Evolutionary conservation across 2,329 filamentous ascomycete genomes (phyloP).

Genomic region (Cercospora berteroae): DNA sequence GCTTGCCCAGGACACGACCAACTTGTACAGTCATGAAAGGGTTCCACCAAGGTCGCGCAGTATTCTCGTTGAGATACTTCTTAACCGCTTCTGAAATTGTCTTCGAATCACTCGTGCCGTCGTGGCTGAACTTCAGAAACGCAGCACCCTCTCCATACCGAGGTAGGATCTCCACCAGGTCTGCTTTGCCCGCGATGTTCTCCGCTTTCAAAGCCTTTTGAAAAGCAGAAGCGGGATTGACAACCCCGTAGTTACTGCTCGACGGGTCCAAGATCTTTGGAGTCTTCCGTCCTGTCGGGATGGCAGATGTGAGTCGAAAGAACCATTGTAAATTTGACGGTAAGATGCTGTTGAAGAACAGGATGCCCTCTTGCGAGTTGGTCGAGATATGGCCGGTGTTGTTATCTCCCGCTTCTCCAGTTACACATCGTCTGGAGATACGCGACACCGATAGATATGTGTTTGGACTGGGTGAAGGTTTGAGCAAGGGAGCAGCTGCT

Average conservation of each 20-base stretch:
- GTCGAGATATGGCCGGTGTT: constrained; percentile 80
- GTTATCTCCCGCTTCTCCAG: constrained; percentile 42
- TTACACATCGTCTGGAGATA: constrained; percentile 17
- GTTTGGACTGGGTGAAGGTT: not conserved
- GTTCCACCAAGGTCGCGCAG: constrained; percentile 86
- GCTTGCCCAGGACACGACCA: constrained; percentile 74
- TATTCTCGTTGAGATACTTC: constrained; percentile 64
- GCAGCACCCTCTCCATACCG: constrained; percentile 88
- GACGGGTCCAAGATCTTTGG: constrained; percentile 17
- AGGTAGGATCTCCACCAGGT: constrained; percentile 77
- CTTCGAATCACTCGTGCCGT: constrained; percentile 46
- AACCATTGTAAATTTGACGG: constrained; percentile 71
- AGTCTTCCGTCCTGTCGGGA: constrained; percentile 32
- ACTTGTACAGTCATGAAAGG: constrained; percentile 71
- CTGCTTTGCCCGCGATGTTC: constrained; percentile 45
- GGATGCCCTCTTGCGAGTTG: constrained; percentile 71
- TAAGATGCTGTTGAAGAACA: constrained; percentile 92
- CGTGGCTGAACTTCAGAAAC: constrained; percentile 78
- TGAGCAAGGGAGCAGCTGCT: constrained; percentile 12
- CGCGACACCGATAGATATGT: not conserved
- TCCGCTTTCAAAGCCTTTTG: constrained; percentile 41
- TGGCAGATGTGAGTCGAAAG: constrained; percentile 51
- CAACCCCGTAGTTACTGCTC: constrained; percentile 42
- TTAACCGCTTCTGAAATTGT: constrained; percentile 62
- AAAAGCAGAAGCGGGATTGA: constrained; percentile 57